These are phyloP conservation scores for Suhomyces guaymorum DNA, from an alignment of 1,139 yeast genomes.

Conservation along the genomic window DNA sequence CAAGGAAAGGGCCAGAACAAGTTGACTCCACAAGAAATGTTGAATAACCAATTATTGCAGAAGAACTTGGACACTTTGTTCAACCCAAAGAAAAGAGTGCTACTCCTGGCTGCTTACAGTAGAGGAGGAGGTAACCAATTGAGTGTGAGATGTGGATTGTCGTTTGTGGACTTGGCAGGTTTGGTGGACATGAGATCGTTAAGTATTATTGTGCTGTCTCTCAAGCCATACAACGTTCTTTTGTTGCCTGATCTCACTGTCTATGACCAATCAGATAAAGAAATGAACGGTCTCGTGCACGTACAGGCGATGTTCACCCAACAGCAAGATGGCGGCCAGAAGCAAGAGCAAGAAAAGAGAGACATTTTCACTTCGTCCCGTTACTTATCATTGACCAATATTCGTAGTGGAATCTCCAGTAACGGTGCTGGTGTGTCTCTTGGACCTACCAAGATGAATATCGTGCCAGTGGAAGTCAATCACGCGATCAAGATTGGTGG, in stretches of 20 bases:
- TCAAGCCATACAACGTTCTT: constrained; percentile 77
- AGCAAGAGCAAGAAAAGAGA: constrained; percentile 24
- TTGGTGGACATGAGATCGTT: constrained; percentile 82
- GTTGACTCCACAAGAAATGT: constrained; percentile 47
- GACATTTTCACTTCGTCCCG: constrained; percentile 28
- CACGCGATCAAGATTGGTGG: constrained; percentile 55
- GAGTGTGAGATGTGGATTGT: constrained; percentile 65
- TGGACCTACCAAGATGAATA: constrained; percentile 28
- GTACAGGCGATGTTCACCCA: constrained; percentile 34
- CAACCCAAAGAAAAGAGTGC: constrained; percentile 54
- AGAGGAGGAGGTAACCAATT: constrained; percentile 30
- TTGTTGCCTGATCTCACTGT: constrained; percentile 52
- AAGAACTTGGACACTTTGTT: constrained; percentile 57
- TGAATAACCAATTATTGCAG: constrained; percentile 45
- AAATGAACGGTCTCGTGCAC: constrained; percentile 29
- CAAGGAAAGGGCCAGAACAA: constrained; percentile 39
- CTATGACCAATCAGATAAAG: constrained; percentile 18
- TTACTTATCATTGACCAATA: constrained; percentile 35
- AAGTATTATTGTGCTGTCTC: constrained; percentile 71
- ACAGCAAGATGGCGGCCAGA: constrained; percentile 35
- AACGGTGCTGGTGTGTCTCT: constrained; percentile 21
- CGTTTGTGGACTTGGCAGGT: constrained; percentile 83
- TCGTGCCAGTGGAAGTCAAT: constrained; percentile 40
- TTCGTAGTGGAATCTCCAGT: constrained; percentile 34
- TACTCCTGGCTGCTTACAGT: constrained; percentile 22